These are phyloP conservation scores for Clonostachys byssicola DNA, from an alignment of 2,329 filamentous ascomycete species.

Conservation along the genomic window DNA sequence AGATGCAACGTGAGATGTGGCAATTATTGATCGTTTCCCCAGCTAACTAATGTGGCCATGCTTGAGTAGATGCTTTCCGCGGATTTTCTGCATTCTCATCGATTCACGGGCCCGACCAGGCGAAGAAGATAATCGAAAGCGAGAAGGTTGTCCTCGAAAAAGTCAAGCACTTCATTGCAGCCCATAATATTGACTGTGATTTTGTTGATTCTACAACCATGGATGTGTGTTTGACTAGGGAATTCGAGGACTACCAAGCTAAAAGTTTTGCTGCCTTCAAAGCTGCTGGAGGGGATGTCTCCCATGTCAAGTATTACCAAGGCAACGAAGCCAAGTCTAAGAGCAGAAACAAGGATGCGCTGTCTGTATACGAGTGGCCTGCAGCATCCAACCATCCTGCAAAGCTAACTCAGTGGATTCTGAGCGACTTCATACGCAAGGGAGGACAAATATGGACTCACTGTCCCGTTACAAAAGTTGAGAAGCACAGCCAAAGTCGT, in stretches of 20 bases:
- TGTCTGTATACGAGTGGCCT: conserved; percentile 46
- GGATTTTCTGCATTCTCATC: conserved; percentile 28
- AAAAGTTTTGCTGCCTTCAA: conserved; percentile 22
- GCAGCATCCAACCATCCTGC: conserved; percentile 43
- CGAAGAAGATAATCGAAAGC: background rate
- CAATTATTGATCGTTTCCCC: too few species aligned
- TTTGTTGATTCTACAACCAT: conserved; percentile 40
- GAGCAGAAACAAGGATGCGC: conserved; percentile 27
- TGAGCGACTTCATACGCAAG: conserved; percentile 24
- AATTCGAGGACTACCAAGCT: conserved; percentile 32
- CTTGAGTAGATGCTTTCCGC: conserved; percentile 30
- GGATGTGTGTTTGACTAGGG: conserved; percentile 40
- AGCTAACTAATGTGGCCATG: too few species aligned
- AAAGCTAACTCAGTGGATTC: conserved; percentile 42
- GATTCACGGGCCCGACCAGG: background rate
- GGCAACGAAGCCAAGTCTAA: conserved; percentile 4
- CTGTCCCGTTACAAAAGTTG: background rate
- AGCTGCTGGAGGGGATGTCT: background rate
- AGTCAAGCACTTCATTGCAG: conserved; percentile 32
- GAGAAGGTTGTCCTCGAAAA: conserved; percentile 12
- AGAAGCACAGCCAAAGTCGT: background rate
- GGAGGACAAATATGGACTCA: conserved; percentile 28
- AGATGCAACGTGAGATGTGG: too few species aligned
- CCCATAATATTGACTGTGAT: conserved; percentile 35
- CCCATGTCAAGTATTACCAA: background rate